Conservation (phyloP, 2,329 filamentous ascomycete species). For the Xylariaceae sp. region DNA sequence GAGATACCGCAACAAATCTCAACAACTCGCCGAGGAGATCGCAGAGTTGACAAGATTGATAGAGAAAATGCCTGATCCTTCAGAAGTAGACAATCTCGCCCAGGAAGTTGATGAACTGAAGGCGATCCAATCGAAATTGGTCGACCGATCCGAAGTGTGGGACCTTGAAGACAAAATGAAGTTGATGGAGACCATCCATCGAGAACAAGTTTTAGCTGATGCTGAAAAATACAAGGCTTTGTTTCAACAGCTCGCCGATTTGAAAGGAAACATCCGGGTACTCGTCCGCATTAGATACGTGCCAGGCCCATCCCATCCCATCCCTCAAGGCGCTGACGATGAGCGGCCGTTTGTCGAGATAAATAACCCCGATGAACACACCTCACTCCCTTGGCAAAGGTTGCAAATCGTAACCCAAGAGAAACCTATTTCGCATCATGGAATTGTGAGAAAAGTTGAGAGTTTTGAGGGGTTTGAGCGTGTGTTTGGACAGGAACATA, state of each 20-base stretch:
- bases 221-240: background rate
- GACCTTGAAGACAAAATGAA: background rate
- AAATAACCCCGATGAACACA: background rate
- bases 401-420: background rate
- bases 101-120: too few species aligned
- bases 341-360: background rate
- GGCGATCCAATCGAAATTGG: too few species aligned
- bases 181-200: background rate
- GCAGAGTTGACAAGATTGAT: too few species aligned
- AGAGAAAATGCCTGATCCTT: too few species aligned
- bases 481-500: constrained; percentile 71
- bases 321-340: background rate
- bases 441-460: background rate
- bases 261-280: background rate
- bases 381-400: background rate
- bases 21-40: too few species aligned
- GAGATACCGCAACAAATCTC: too few species aligned
- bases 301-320: too few species aligned
- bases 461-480: constrained; percentile 71
- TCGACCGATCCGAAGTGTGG: too few species aligned
- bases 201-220: background rate
- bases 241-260: background rate
- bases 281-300: background rate
- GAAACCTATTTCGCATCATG: background rate
- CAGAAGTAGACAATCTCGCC: too few species aligned